These are phyloP conservation scores for Jaapia argillacea DNA, from an alignment of 768 basidiomycete species.

Conservation along the genomic window DNA sequence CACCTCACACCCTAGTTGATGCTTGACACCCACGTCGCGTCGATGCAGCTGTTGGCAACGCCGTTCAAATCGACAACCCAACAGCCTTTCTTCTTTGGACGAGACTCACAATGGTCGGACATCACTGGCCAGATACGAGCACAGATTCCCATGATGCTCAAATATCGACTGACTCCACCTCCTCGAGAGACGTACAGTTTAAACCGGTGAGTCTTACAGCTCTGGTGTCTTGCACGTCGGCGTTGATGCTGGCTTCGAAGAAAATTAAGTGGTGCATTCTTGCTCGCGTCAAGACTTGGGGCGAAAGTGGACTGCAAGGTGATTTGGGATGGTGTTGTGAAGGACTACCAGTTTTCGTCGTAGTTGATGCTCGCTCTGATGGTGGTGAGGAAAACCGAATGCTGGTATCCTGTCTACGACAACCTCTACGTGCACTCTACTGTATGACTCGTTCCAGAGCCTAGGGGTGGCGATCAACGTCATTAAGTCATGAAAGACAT, in stretches of 20 bases:
- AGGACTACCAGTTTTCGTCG: constrained; percentile 21
- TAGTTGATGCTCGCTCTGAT: too few relatives aligned
- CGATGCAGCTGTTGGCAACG: constrained; percentile 75
- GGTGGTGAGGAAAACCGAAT: too few relatives aligned
- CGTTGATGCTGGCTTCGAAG: constrained; percentile 23
- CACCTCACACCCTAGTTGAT: constrained; percentile 66
- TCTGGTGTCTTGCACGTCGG: not conserved
- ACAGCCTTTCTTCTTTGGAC: constrained; percentile 77
- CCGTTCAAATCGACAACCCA: constrained; percentile 63
- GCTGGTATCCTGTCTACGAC: too few relatives aligned
- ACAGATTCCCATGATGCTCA: constrained; percentile 85
- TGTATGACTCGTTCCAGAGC: too few relatives aligned
- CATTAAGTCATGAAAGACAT: too few relatives aligned
- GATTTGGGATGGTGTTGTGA: constrained; percentile 67
- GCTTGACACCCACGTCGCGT: constrained; percentile 78
- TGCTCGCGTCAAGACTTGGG: constrained; percentile 65
- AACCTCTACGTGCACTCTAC: too few relatives aligned
- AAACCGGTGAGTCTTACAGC: constrained; percentile 49
- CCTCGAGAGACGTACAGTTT: constrained; percentile 92
- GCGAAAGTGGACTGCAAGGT: constrained; percentile 64
- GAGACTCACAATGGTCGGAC: constrained; percentile 48
- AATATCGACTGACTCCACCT: constrained; percentile 82
- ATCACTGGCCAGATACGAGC: constrained; percentile 72
- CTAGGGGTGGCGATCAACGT: too few relatives aligned
- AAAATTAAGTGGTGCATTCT: constrained; percentile 76